phyloP scores from a whole-genome alignment of 805 yeast genomes.

The Zygosaccharomyces gambellarensis region DNA sequence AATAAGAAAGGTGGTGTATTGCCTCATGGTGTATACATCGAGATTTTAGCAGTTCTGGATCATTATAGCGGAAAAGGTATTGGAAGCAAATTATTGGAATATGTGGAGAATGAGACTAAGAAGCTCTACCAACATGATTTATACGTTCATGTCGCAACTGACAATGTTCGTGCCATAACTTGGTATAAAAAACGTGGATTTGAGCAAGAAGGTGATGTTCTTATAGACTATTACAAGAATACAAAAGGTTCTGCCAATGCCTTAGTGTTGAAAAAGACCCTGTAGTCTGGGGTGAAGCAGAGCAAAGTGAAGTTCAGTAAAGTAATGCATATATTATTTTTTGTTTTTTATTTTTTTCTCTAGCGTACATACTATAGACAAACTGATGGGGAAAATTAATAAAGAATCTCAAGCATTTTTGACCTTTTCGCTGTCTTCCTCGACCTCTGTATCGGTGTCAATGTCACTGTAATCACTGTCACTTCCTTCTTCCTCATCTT shows the following conservation, averaged over 20 bases:
- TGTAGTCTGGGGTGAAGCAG: not conserved
- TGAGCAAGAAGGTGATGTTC: slow-evolving; percentile 33
- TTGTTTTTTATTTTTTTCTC: not conserved
- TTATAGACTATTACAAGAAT: slow-evolving; percentile 42
- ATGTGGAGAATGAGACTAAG: slow-evolving; percentile 53
- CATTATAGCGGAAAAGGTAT: slow-evolving; percentile 59
- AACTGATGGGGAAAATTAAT: not conserved
- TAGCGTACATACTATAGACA: slow-evolving; percentile 5
- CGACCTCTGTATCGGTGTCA: slow-evolving; percentile 36
- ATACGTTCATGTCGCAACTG: slow-evolving; percentile 48
- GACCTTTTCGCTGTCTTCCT: slow-evolving; percentile 19
- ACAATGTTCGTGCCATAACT: slow-evolving; percentile 39
- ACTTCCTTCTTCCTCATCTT: slow-evolving; percentile 52
- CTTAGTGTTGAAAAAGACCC: slow-evolving; percentile 14
- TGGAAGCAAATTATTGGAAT: slow-evolving; percentile 54
- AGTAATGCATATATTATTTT: slow-evolving; percentile 6
- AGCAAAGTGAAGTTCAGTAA: not conserved
- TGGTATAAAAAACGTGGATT: slow-evolving; percentile 56
- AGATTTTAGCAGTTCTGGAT: slow-evolving; percentile 61
- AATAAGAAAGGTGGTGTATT: slow-evolving; percentile 36
- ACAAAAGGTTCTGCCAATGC: slow-evolving; percentile 22
- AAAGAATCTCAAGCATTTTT: not conserved
- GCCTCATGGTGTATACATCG: slow-evolving; percentile 58
- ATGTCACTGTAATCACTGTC: slow-evolving; percentile 35
- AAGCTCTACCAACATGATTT: slow-evolving; percentile 40